Conservation (phyloP, 306 rosid genomes). For the Echinosophora koreensis region DNA sequence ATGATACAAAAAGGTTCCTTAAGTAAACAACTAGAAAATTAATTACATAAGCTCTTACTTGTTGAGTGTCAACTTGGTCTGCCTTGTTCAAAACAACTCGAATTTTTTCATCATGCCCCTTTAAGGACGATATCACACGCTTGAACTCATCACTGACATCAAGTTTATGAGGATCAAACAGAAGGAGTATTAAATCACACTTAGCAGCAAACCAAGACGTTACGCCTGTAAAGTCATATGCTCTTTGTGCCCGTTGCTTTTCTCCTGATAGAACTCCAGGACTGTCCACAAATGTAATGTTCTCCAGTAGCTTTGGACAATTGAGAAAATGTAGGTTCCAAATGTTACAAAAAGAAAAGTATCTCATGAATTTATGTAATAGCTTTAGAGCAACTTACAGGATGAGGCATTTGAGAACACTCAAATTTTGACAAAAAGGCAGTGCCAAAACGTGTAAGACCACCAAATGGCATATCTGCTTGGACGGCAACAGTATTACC, state of each 20-base stretch:
- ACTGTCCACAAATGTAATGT: slow-evolving; percentile 90
- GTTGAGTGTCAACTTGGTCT: slow-evolving; percentile 96
- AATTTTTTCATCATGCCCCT: slow-evolving; percentile 91
- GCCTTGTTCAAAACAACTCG: slow-evolving; percentile 95
- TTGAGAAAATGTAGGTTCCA: slow-evolving; percentile 27
- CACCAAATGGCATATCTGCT: slow-evolving; percentile 95
- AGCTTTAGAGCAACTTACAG: slow-evolving; percentile 61
- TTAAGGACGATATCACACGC: slow-evolving; percentile 88
- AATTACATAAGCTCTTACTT: slow-evolving; percentile 55
- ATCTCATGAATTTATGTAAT: neutral
- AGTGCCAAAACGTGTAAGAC: slow-evolving; percentile 88
- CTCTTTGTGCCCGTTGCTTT: slow-evolving; percentile 91
- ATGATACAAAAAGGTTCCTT: neutral
- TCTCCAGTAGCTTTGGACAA: slow-evolving; percentile 73
- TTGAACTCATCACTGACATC: slow-evolving; percentile 96
- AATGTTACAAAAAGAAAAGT: slow-evolving; percentile 22
- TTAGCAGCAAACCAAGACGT: slow-evolving; percentile 99
- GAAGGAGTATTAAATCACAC: slow-evolving; percentile 86
- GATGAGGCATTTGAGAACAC: slow-evolving; percentile 97
- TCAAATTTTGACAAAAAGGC: slow-evolving; percentile 92
- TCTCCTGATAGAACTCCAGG: slow-evolving; percentile 99
- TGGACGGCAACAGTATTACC: slow-evolving; percentile 97
- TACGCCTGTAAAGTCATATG: slow-evolving; percentile 89
- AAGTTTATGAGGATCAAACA: slow-evolving; percentile 98
- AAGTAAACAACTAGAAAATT: slow-evolving; percentile 1